Conservation (phyloP, 306 rosid species). For the Dalbergia cochinchinensis region DNA sequence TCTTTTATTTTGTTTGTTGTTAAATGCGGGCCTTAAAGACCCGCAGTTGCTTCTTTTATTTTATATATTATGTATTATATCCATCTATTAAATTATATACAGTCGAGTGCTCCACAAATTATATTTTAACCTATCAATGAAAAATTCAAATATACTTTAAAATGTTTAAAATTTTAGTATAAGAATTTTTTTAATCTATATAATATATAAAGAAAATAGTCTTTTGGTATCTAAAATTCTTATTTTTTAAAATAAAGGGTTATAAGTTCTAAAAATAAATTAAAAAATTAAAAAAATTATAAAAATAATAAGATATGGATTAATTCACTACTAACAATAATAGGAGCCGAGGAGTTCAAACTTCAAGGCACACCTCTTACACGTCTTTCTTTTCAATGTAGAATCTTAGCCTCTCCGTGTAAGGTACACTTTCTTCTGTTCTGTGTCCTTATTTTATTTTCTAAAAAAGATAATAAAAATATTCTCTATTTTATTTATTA, state of each 20-base stretch:
- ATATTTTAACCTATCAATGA: not conserved
- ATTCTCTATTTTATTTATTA: not conserved
- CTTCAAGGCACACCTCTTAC: not conserved
- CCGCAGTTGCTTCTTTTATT: not conserved
- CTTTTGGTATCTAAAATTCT: too few relatives aligned
- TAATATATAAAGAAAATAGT: too few relatives aligned
- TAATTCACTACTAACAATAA: too few relatives aligned
- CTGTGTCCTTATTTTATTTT: not conserved
- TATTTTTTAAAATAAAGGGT: too few relatives aligned
- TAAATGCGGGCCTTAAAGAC: too few relatives aligned
- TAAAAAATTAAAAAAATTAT: too few relatives aligned
- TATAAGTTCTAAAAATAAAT: too few relatives aligned
- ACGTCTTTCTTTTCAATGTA: slow-evolving; percentile 29
- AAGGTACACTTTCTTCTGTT: slow-evolving; percentile 28
- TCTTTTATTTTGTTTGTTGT: not conserved
- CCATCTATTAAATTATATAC: not conserved
- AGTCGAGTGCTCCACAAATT: not conserved
- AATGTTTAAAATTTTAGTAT: not conserved
- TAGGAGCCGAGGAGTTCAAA: not conserved
- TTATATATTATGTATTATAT: not conserved
- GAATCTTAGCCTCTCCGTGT: slow-evolving; percentile 36
- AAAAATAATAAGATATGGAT: too few relatives aligned
- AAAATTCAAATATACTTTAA: too few relatives aligned
- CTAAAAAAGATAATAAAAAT: not conserved
- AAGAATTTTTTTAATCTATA: not conserved